Base-by-base conservation (phyloP, 1,284 basidiomycete genomes). In the Ceratobasidium sp. region DNA sequence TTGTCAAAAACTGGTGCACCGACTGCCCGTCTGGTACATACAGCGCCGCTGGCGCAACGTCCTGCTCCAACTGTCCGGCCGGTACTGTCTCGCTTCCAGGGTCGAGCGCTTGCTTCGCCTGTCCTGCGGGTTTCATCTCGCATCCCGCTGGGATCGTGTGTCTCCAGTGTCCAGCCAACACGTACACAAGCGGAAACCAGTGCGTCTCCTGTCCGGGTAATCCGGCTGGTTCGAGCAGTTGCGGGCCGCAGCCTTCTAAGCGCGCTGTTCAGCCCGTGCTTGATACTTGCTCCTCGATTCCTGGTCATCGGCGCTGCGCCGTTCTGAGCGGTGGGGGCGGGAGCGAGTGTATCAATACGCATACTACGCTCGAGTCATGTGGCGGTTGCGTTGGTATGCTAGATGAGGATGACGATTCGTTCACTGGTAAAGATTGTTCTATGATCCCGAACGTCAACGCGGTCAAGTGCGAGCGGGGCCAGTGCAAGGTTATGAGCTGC, bases 331-430 rank as follows among this genome's bases (percentile, higher is more conserved):
- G 70, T 4, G 39, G n/a, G 42, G 42, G 56, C n/a, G 70, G 70
- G 2, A 15, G 9, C 39, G 70, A 72, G 23, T 72, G 70, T 39
- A 42, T 72, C 15, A 49, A 72, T 18, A n/a, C 33, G 0, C 40
- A 61, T 7, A 72, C 39, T 23, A 72, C 70, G 2, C 70, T 72
- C 42, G 70, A 72, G 15, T 72, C 70, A 28, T 72, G 70, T 49
- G 70, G 70, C 26, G 70, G 70, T 18, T 72, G 70, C 42, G 56
- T 49, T 18, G 42, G 12, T 9, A 18, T 28, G 2, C 33, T 9
- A 23, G 69, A 26, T 7, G 39, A 56, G 23, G 64, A 67, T 12
- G 49, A 28, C 4, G 28, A 39, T 10, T 10, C 5, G 28, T 68
- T 39, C 26, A 53, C 66, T 28, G 68, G 68, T 10, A 33, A 39